Evolutionary conservation across 2,329 filamentous ascomycete species (phyloP).

Genomic region (Daldinia sp.): DNA sequence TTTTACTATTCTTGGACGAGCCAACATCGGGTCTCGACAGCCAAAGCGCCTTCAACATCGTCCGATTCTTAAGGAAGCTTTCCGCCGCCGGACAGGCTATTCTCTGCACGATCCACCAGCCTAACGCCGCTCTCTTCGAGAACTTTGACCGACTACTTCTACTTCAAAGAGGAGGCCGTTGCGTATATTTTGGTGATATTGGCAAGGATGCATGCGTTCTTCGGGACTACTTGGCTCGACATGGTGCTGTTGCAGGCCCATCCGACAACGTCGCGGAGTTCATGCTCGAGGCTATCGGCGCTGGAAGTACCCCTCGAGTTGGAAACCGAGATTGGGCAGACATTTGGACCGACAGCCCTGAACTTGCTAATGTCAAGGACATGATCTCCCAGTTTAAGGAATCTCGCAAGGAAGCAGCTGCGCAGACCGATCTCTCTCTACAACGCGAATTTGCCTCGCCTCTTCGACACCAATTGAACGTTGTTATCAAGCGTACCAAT

Average conservation of each 20-base stretch:
- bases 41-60: constrained; percentile 78
- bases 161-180: constrained; percentile 78
- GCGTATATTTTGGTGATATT: constrained; percentile 87
- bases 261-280: constrained; percentile 74
- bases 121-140: constrained; percentile 85
- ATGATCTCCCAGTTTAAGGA: constrained; percentile 73
- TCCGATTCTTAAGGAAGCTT: constrained; percentile 79
- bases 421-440: constrained; percentile 57
- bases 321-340: constrained; percentile 82
- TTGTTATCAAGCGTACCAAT: constrained; percentile 77
- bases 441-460: constrained; percentile 87
- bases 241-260: constrained; percentile 66
- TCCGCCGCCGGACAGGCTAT: constrained; percentile 85
- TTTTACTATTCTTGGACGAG: constrained; percentile 81
- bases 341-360: constrained; percentile 77
- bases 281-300: constrained; percentile 86
- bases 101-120: constrained; percentile 90
- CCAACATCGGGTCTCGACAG: constrained; percentile 79
- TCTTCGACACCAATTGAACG: constrained; percentile 77
- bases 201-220: constrained; percentile 76
- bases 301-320: constrained; percentile 74
- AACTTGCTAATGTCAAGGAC: constrained; percentile 71
- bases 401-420: constrained; percentile 56
- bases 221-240: constrained; percentile 67
- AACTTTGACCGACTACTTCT: constrained; percentile 86